Evolutionary conservation across 2,329 filamentous ascomycete species (phyloP), one percentile per base, ranked within the genome.

Genomic region (Penicillium crustosum): DNA sequence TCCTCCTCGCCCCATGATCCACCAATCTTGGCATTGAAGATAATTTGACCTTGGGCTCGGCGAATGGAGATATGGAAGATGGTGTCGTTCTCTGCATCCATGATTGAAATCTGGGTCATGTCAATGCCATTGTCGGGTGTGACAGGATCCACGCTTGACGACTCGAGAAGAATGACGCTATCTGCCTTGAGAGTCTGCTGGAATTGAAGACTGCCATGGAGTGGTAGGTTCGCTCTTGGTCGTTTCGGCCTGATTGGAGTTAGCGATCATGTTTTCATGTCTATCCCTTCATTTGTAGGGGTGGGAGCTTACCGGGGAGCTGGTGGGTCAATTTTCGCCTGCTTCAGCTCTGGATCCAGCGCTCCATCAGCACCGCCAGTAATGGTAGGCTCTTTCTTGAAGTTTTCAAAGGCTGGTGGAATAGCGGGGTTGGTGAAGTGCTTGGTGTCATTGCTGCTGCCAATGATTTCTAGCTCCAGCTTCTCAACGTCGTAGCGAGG

Each of bases 351-450:
- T 17, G 50, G 55, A 43, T 60, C 41, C 2, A 58, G 36, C 9
- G 55, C 55, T 41, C 58, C 58, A 51, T 55, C 58, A 25, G 55
- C 41, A 51, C 58, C 55, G 13, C 58, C 58, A 4, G 35, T 50
- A n/a, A 60, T 53, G 2, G 49, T 58, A 8, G 55, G 58, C 38
- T 60, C 58, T 50, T 57, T 17, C 35, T 60, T 54, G 55, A 60
- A 58, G 6, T 58, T 60, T 17, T 51, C 44, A 13, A 58, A 58
- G 4, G 29, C 39, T 10, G 58, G 58, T 1, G 35, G 38, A 6
- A 33, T 39, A n/a, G 58, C 27, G 13, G 55, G 54, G 23, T 60
- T 39, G 3, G 45, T 41, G n/a, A 53, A 58, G n/a, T 49, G 41
- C 10, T 43, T 60, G 7, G 58, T 53, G 41, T 60, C 55, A 29